Base-by-base conservation (phyloP, 2,329 filamentous ascomycete species). In the Xylariaceae sp. region DNA sequence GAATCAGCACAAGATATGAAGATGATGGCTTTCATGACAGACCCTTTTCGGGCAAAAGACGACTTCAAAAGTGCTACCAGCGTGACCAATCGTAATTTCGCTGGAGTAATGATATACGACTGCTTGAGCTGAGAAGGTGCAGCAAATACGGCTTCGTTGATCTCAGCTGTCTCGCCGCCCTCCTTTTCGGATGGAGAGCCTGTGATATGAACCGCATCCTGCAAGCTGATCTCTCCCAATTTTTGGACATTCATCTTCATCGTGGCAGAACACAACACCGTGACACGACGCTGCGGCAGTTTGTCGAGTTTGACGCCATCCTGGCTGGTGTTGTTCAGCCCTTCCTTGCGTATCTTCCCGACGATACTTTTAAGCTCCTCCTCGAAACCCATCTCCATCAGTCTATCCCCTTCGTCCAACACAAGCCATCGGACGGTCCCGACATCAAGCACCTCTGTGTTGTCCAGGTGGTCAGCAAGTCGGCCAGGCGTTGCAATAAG, bases 361-460 rank as follows among this genome's bases (percentile, higher is more conserved):
- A 99, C 88, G 58, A 97, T 93, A 55, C 87, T 88, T 66, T 89
- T 88, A 54, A 99, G 83, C 64, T 97, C 93, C 48, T 97, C 86
- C 71, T 97, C 94, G 61, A 99, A 99, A 0, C 94, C 94, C 64
- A 97, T 80, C 66, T 99, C 94, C 93, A 99, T 97, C 67, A 99
- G 76, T n/a, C 94, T 83, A 77, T 99, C 94, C 31, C 94, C 94
- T 71, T 99, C 94, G 63, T 99, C 94, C 6, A 99, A 79, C 2
- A 99, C 86, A 19, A 99, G 75, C 94, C 94, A 99, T 54, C 93
- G 81, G 5, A 97, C 93, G 18, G 87, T 92, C 63, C 88, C 89
- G 39, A 97, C 84, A 58, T 94, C 89, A 47, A 99, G 76, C 0
- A 87, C 90, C 69, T 96, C 85, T 1, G 94, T 99, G 66, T 97